Evolutionary conservation across 2,329 filamentous ascomycete genomes (phyloP).

Genomic region (Ramularia endophylla): DNA sequence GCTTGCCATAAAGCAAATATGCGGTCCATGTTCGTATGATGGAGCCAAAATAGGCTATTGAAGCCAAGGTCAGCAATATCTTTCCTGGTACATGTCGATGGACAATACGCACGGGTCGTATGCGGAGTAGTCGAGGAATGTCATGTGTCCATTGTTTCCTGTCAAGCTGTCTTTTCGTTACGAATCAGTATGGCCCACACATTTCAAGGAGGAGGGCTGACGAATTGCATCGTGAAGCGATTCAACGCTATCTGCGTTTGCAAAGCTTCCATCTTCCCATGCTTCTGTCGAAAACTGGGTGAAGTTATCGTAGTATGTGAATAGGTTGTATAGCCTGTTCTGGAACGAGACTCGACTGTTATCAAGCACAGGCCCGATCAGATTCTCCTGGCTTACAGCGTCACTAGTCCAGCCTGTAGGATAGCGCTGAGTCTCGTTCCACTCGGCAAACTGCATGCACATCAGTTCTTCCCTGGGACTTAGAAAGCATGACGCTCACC

Average conservation of each 20-base stretch:
- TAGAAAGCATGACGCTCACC: constrained; percentile 41
- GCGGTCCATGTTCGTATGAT: constrained; percentile 69
- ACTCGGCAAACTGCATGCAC: constrained; percentile 49
- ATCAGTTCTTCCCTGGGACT: neutral
- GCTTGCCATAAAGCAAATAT: constrained; percentile 72
- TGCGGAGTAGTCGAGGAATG: constrained; percentile 61
- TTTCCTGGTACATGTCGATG: too few relatives aligned
- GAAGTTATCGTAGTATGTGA: constrained; percentile 63
- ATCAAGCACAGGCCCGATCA: constrained; percentile 48
- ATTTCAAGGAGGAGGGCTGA: neutral
- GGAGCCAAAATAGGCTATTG: constrained; percentile 63
- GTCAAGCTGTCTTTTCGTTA: constrained; percentile 37
- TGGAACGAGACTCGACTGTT: constrained; percentile 51
- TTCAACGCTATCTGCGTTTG: constrained; percentile 54
- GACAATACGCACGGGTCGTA: constrained; percentile 49
- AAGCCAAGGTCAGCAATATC: too few relatives aligned
- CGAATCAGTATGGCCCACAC: too few relatives aligned
- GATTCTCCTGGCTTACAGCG: constrained; percentile 54
- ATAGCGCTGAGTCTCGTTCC: constrained; percentile 56
- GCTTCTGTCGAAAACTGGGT: constrained; percentile 64
- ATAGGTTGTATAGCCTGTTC: constrained; percentile 59
- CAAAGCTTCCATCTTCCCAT: constrained; percentile 43
- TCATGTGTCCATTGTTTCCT: constrained; percentile 61
- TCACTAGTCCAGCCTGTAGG: constrained; percentile 38
- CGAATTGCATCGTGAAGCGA: constrained; percentile 45